Conservation (phyloP, 331 rosid genomes). For the Malus hybrid region DNA sequence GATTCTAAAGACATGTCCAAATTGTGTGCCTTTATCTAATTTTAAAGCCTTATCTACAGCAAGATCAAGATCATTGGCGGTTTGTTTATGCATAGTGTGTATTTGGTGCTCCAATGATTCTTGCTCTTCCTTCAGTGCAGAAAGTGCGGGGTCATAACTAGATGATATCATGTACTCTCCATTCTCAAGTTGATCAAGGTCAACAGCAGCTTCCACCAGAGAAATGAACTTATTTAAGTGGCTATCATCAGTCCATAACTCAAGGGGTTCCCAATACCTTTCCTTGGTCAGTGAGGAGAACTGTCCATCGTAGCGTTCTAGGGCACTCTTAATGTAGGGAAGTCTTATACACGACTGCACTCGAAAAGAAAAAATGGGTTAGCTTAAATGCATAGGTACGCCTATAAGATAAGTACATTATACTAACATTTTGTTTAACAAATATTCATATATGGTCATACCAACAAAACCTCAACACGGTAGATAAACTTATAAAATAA, state of each 20-base stretch:
- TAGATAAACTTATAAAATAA: conserved; percentile 8
- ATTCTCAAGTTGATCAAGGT: conserved; percentile 90
- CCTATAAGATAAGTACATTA: no score
- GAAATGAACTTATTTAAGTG: conserved; percentile 70
- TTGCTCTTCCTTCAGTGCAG: conserved; percentile 59
- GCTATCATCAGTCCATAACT: conserved; percentile 64
- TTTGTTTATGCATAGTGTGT: conserved; percentile 60
- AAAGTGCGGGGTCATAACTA: conserved; percentile 63
- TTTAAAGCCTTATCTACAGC: conserved; percentile 74
- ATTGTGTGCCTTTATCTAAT: conserved; percentile 85
- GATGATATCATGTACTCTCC: conserved; percentile 94
- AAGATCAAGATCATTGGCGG: conserved; percentile 84
- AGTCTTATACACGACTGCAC: conserved; percentile 83
- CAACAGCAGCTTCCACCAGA: conserved; percentile 83
- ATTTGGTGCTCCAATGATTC: conserved; percentile 66
- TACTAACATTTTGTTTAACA: not conserved
- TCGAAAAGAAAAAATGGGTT: conserved; percentile 14
- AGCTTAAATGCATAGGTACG: conserved; percentile 18
- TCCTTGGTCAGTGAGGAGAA: conserved; percentile 64
- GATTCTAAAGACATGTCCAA: conserved; percentile 93
- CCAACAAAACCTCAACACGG: conserved; percentile 1
- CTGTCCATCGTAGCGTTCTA: conserved; percentile 62
- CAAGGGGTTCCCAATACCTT: conserved; percentile 54
- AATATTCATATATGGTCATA: not conserved
- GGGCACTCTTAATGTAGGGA: conserved; percentile 65